Conservation (phyloP, 2,329 filamentous ascomycete genomes). For the Penicillium carneum region DNA sequence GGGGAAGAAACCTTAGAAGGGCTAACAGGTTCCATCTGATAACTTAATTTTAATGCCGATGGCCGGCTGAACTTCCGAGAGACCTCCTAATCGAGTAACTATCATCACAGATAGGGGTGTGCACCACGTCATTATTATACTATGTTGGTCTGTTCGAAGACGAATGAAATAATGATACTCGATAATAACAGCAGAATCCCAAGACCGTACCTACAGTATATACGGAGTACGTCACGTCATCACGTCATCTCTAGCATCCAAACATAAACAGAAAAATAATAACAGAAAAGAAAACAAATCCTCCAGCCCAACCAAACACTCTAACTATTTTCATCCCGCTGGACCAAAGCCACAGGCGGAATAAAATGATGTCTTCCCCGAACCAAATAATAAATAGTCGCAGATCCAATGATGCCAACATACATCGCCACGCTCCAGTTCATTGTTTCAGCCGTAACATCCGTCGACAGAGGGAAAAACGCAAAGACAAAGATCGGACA, state of each 20-base stretch:
- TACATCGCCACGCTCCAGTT: constrained; percentile 60
- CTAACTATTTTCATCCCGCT: constrained; percentile 34
- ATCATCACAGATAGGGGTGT: background rate
- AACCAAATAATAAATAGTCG: constrained; percentile 53
- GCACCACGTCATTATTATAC: constrained; percentile 16
- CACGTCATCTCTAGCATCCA: constrained; percentile 11
- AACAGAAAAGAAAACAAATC: background rate
- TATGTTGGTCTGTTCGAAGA: background rate
- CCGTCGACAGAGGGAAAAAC: constrained; percentile 53
- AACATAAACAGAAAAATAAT: constrained; percentile 3
- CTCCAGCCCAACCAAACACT: background rate
- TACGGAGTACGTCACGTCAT: constrained; percentile 21
- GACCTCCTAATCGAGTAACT: constrained; percentile 4
- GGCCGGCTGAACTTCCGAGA: background rate
- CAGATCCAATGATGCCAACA: constrained; percentile 53
- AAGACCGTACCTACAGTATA: background rate
- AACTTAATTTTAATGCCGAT: constrained; percentile 20
- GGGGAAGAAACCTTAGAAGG: background rate
- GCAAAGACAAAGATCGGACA: constrained; percentile 52
- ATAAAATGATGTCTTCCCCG: constrained; percentile 53
- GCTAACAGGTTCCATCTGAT: constrained; percentile 26
- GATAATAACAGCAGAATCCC: background rate
- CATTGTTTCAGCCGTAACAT: constrained; percentile 50
- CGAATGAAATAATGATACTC: background rate
- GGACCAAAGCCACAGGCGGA: constrained; percentile 49